Evolutionary conservation across 2,329 filamentous ascomycete genomes (phyloP).

Genomic region (Xylariales sp.): DNA sequence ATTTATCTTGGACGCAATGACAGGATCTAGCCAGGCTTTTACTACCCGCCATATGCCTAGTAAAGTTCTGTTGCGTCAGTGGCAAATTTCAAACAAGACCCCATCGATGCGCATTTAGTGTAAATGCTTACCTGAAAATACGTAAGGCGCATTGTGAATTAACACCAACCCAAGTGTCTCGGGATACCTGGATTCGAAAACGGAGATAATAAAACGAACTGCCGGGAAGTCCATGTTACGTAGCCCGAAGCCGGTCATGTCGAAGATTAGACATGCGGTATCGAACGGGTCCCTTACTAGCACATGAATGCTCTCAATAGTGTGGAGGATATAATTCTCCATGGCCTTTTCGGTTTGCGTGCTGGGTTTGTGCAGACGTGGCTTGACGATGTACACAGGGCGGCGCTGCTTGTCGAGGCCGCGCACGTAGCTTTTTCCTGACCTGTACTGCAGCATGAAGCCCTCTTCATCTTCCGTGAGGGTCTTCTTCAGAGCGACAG

Average conservation of each 20-base stretch:
- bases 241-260: slow-evolving; percentile 67
- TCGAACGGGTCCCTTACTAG: slow-evolving; percentile 16
- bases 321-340: slow-evolving; percentile 33
- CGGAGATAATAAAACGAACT: slow-evolving; percentile 76
- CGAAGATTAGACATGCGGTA: slow-evolving; percentile 52
- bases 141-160: slow-evolving; percentile 71
- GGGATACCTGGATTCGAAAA: slow-evolving; percentile 74
- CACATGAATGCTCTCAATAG: slow-evolving; percentile 30
- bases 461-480: slow-evolving; percentile 21
- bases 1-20: slow-evolving; percentile 68
- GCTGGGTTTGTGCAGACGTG: slow-evolving; percentile 25
- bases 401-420: slow-evolving; percentile 29
- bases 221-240: slow-evolving; percentile 74
- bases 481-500: slow-evolving; percentile 17
- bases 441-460: slow-evolving; percentile 31
- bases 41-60: slow-evolving; percentile 55
- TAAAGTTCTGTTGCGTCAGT: neutral
- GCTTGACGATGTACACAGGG: slow-evolving; percentile 31
- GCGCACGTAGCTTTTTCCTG: slow-evolving; percentile 33
- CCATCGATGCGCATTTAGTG: too few species aligned
- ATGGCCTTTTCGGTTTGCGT: slow-evolving; percentile 27
- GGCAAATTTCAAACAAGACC: neutral
- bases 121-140: slow-evolving; percentile 47
- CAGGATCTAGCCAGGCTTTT: slow-evolving; percentile 71
- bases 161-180: slow-evolving; percentile 67